A percentile compares a stretch with the other conserved stretches of the same genome.
These are phyloP conservation scores for Stentor roeselii DNA, from an alignment of 73 alveolate genomes.

Conservation along the genomic window DNA sequence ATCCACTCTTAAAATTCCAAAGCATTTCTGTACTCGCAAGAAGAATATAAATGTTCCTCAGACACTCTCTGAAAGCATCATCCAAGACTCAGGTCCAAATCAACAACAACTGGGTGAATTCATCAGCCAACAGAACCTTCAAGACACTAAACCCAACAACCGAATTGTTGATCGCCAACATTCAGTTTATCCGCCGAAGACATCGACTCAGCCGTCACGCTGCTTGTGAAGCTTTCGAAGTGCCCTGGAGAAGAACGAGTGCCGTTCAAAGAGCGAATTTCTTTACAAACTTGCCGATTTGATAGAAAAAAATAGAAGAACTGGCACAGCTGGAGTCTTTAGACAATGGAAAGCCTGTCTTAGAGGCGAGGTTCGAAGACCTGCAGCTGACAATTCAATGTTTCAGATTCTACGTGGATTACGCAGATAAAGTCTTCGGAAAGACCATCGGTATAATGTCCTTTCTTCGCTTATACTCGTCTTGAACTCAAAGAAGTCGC, in stretches of 20 bases:
- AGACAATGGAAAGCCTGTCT: constrained; percentile 57
- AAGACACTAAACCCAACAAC: constrained; percentile 65
- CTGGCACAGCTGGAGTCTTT: constrained; percentile 42
- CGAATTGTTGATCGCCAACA: constrained; percentile 40
- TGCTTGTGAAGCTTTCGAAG: constrained; percentile 64
- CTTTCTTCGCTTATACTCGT: constrained; percentile 42
- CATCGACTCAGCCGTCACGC: constrained; percentile 66
- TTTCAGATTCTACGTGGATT: constrained; percentile 73
- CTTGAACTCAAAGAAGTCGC: constrained; percentile 86
- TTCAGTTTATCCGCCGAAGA: constrained; percentile 38
- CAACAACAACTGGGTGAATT: constrained; percentile 50
- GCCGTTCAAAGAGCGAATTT: constrained; percentile 57
- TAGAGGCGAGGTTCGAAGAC: constrained; percentile 31
- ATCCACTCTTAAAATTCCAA: too few species aligned
- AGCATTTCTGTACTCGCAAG: too few species aligned
- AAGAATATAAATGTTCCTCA: too few species aligned
- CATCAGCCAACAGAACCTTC: constrained; percentile 40
- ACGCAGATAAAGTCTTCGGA: constrained; percentile 78
- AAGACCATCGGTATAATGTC: constrained; percentile 48
- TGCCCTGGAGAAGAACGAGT: constrained; percentile 69
- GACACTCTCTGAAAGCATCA: too few species aligned
- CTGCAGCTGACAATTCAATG: constrained; percentile 32
- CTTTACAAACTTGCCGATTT: constrained; percentile 52
- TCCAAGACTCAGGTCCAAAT: too few species aligned
- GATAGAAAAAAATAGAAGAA: constrained; percentile 43